phyloP scores from a whole-genome alignment of 2,329 filamentous ascomycete species.

The Fusarium bulbicola region DNA sequence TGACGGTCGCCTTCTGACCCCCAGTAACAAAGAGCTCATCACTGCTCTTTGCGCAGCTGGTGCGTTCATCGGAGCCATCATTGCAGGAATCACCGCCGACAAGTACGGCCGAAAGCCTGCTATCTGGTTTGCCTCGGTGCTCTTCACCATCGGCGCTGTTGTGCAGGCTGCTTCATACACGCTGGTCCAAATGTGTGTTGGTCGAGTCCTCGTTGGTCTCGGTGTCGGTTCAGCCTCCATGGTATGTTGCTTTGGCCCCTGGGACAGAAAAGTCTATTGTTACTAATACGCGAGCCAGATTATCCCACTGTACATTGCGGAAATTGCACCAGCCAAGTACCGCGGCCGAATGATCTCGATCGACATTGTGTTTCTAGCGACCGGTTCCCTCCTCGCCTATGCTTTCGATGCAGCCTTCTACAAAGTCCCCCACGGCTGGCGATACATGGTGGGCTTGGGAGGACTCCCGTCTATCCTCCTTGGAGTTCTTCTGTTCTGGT shows the following conservation, averaged over 20 bases:
- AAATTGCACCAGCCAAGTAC: conserved; percentile 59
- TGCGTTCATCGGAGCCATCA: conserved; percentile 38
- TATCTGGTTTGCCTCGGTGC: conserved; percentile 37
- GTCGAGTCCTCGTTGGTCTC: conserved; percentile 56
- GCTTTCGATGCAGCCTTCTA: conserved; percentile 52
- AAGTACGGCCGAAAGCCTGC: conserved; percentile 37
- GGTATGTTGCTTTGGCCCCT: conserved; percentile 37
- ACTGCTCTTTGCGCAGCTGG: conserved; percentile 59
- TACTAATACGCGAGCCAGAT: neutral
- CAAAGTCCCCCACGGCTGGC: conserved; percentile 54
- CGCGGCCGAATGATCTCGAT: conserved; percentile 59
- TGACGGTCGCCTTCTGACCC: conserved; percentile 49
- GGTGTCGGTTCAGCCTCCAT: conserved; percentile 58
- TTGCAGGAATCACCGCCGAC: conserved; percentile 38
- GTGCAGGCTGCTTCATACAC: conserved; percentile 37
- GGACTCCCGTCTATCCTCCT: conserved; percentile 57
- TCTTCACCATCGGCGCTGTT: conserved; percentile 36
- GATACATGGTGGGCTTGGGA: conserved; percentile 59
- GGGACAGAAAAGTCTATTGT: fast-evolving
- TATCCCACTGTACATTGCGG: conserved; percentile 53
- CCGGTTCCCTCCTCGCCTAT: conserved; percentile 53
- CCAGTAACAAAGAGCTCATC: conserved; percentile 57
- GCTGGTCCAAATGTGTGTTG: conserved; percentile 40
- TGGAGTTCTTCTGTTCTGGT: conserved; percentile 52
- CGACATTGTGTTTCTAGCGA: conserved; percentile 57